Percentiles rank a stretch among this genome's conserved stretches.
phyloP scores from a whole-genome alignment of 2,329 filamentous ascomycete genomes.

The Diaporthe vaccinii region DNA sequence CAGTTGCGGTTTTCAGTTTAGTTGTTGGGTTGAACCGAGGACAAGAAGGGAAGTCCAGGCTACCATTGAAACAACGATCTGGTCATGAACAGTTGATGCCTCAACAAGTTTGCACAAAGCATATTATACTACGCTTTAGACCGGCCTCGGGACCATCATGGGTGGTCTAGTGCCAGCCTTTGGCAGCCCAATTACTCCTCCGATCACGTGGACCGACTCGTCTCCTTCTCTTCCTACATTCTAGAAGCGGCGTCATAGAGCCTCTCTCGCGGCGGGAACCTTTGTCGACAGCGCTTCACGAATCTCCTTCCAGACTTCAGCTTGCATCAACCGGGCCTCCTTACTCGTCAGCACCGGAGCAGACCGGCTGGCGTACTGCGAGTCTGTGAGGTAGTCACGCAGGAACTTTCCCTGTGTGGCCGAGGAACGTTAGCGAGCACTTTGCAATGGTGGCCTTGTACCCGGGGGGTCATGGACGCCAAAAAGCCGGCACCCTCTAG shows the following conservation, averaged over 20 bases:
- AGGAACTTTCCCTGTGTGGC: conserved; percentile 38
- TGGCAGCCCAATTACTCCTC: not conserved
- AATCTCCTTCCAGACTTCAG: conserved; percentile 38
- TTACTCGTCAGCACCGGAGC: conserved; percentile 20
- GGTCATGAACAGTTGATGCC: not conserved
- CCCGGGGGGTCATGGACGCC: no score
- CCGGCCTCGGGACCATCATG: not conserved
- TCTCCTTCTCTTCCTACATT: not conserved
- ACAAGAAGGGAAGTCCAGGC: no score
- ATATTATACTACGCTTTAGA: not conserved
- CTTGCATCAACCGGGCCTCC: conserved; percentile 27
- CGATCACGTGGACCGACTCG: not conserved
- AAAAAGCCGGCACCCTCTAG: not conserved
- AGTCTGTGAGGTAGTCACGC: conserved; percentile 29
- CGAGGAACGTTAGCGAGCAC: not conserved
- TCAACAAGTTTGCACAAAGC: not conserved
- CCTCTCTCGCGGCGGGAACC: not conserved
- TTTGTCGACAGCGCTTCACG: conserved; percentile 3
- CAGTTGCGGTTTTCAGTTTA: conserved; percentile 11
- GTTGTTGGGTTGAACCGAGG: not conserved
- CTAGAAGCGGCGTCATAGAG: not conserved
- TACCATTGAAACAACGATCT: not conserved
- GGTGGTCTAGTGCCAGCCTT: not conserved
- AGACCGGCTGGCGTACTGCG: conserved; percentile 35
- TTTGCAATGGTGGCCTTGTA: not conserved